Evolutionary conservation across 116 monocot species (phyloP).

Genomic region (Trichopus zeylanicus): DNA sequence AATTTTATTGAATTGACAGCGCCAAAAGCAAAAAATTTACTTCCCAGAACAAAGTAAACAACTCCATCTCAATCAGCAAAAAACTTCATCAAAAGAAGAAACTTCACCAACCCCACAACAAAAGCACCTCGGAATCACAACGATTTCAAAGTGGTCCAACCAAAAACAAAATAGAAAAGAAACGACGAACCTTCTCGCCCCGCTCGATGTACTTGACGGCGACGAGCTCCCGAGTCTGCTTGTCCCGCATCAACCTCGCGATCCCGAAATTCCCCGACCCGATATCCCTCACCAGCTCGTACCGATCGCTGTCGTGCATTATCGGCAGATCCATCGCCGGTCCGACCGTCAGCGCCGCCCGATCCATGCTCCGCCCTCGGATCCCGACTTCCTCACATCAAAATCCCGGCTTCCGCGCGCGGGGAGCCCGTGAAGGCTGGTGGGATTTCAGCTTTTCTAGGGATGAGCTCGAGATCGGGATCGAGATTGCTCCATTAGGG

Average conservation of each 20-base stretch:
- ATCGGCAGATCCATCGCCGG: constrained; percentile 69
- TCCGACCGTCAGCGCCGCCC: constrained; percentile 45
- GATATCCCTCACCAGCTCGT: constrained; percentile 82
- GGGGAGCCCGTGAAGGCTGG: not conserved
- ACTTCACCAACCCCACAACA: not conserved
- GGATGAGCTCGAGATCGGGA: not conserved
- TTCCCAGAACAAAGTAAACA: not conserved
- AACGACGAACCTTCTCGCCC: constrained; percentile 60
- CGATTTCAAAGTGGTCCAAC: too few species aligned
- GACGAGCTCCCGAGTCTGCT: constrained; percentile 63
- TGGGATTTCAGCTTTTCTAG: not conserved
- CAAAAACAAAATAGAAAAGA: not conserved
- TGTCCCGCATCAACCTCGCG: constrained; percentile 81
- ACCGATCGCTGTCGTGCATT: constrained; percentile 86
- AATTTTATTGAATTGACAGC: not conserved
- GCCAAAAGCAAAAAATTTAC: not conserved
- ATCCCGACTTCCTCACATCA: not conserved
- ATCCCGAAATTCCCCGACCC: constrained; percentile 88
- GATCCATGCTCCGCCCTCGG: constrained; percentile 27
- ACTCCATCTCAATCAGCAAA: not conserved
- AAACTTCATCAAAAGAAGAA: not conserved
- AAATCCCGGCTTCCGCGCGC: not conserved
- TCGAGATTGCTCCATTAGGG: not conserved
- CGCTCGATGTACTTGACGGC: constrained; percentile 92
- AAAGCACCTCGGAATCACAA: not conserved